phyloP scores from a whole-genome alignment of 139 green algal species.

The Tetraselmis chui region DNA sequence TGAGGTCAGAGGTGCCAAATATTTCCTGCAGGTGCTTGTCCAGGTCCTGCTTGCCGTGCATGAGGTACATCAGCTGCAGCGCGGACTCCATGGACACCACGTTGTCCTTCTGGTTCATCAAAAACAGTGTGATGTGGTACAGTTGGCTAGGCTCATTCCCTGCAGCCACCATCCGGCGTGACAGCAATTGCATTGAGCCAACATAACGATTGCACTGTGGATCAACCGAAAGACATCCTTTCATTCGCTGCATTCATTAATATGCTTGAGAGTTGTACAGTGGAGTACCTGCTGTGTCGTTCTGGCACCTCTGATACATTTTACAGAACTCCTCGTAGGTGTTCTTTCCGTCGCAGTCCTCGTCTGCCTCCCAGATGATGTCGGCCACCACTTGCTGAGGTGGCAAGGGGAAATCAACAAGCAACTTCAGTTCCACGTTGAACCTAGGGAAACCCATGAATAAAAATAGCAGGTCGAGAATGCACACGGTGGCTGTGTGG shows the following conservation, averaged over 20 bases:
- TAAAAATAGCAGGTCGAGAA: too few species aligned
- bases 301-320: slow-evolving; percentile 77
- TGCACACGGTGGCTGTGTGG: too few species aligned
- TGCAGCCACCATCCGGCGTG: slow-evolving; percentile 14
- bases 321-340: slow-evolving; percentile 77
- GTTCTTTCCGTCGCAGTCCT: slow-evolving; percentile 76
- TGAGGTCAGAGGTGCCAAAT: slow-evolving; percentile 85
- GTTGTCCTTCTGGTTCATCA: slow-evolving; percentile 86
- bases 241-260: background rate
- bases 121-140: slow-evolving; percentile 91
- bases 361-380: slow-evolving; percentile 98
- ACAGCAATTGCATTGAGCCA: background rate
- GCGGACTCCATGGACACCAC: slow-evolving; percentile 66
- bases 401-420: too few species aligned
- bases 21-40: slow-evolving; percentile 82
- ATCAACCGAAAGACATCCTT: background rate
- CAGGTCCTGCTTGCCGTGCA: slow-evolving; percentile 62
- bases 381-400: slow-evolving; percentile 82
- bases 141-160: slow-evolving; percentile 83
- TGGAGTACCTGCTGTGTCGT: slow-evolving; percentile 59
- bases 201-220: slow-evolving; percentile 3
- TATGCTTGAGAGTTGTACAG: background rate
- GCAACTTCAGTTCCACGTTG: too few species aligned
- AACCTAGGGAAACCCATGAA: too few species aligned
- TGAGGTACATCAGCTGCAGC: slow-evolving; percentile 90